Conservation (phyloP, 768 basidiomycete genomes). For the Lentinula lateritia region DNA sequence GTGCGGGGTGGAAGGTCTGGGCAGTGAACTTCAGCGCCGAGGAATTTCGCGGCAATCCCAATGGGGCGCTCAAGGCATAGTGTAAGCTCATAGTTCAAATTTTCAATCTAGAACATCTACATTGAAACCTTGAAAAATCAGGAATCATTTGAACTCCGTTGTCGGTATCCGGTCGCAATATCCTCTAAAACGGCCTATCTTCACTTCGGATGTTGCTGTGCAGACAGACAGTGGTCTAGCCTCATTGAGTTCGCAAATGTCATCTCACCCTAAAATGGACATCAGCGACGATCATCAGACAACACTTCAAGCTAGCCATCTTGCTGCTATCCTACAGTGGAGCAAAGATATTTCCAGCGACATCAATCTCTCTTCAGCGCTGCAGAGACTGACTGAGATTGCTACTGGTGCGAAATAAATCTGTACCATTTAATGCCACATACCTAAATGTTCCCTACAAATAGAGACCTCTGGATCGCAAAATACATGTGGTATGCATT, state of each 20-base stretch:
- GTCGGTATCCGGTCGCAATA: constrained; percentile 40
- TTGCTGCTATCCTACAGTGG: constrained; percentile 68
- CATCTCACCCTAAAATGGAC: constrained; percentile 26
- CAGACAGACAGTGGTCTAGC: constrained; percentile 46
- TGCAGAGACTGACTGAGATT: constrained; percentile 68
- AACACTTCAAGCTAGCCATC: constrained; percentile 52
- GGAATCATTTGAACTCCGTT: constrained; percentile 43
- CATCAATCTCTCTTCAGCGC: constrained; percentile 62
- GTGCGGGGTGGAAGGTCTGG: constrained; percentile 60
- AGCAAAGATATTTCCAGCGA: constrained; percentile 72
- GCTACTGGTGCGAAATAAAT: constrained; percentile 42
- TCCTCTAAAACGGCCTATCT: constrained; percentile 48
- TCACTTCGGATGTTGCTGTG: constrained; percentile 56
- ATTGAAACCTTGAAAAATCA: constrained; percentile 16
- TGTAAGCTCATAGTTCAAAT: constrained; percentile 33
- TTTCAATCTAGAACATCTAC: background rate
- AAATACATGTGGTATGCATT: constrained; percentile 45
- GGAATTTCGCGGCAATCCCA: constrained; percentile 62
- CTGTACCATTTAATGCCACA: background rate
- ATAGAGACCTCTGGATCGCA: constrained; percentile 63
- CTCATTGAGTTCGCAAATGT: constrained; percentile 18
- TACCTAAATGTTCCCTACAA: background rate
- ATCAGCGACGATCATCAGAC: constrained; percentile 49
- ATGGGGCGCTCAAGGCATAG: constrained; percentile 71
- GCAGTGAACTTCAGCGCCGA: constrained; percentile 60